Base-by-base conservation (phyloP, 495 filamentous ascomycete species). In the Xylaria longipes region DNA sequence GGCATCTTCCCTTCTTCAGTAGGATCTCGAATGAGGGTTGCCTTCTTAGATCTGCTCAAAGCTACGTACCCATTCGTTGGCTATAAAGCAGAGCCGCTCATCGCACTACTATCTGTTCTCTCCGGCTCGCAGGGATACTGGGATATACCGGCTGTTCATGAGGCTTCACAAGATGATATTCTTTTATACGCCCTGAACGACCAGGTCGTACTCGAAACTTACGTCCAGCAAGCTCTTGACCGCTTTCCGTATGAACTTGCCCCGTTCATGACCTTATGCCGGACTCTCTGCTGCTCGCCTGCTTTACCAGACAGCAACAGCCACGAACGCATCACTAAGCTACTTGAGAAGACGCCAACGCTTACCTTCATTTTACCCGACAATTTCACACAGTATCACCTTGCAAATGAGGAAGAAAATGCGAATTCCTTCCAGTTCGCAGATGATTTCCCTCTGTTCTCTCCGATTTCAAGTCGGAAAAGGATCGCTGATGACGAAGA, bases 191-290 rank as follows among this genome's bases (percentile, higher is more conserved):
- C 91, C 71, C 78, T 89, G 31, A 82, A 84, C 17, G 88, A 93
- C 68, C 76, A 84, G 11, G 64, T 82, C 3, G 78, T 94, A 14
- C 84, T 90, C 75, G 80, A 82, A 25, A 80, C 77, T 31, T 85
- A 93, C 65, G 86, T 94, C 45, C 79, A 82, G 27, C 82, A 87
- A 69, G 89, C 96, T 2, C 86, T 89, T 27, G 87, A 86, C 65
- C 90, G 95, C 56, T 98, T 94, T 80, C 96, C 96, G 1, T 94
- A 92, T 79, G 96, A 99, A 80, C 89, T 91, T 29, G 76, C 89
- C n/a, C 94, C 96, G 5, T 93, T 98, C 72, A 73, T 97, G 65
- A 79, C 80, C 9, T 69, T 85, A 20, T 85, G 80, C 71, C 80
- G 82, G 45, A 76, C 74, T 31, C 72, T 86, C 45, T 81, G 78